A percentile compares a stretch with the other conserved stretches of the same genome.
These are phyloP conservation scores for Metarhizium rileyi DNA, from an alignment of 2,329 filamentous ascomycete genomes.

Conservation along the genomic window DNA sequence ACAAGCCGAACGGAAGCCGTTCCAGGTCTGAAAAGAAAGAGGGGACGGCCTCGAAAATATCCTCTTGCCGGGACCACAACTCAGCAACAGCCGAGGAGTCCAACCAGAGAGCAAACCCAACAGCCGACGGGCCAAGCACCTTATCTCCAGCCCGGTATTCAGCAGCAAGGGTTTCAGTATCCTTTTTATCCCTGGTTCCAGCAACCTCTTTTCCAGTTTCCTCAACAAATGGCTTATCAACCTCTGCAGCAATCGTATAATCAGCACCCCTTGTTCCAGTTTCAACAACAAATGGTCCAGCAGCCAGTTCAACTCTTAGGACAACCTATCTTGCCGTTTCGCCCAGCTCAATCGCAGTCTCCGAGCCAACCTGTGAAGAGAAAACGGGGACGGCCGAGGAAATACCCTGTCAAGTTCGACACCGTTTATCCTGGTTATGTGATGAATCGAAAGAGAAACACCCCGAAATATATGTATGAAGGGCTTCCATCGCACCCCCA, in stretches of 20 bases:
- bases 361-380: constrained; percentile 7
- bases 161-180: constrained; percentile 3
- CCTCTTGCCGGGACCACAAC: not conserved
- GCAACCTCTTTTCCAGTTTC: not conserved
- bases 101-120: not conserved
- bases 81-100: not conserved
- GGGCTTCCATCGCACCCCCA: not conserved
- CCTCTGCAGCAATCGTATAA: constrained; percentile 1
- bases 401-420: constrained; percentile 6
- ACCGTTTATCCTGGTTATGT: not conserved
- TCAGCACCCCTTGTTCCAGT: constrained; percentile 1
- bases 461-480: not conserved
- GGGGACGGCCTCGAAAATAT: constrained; percentile 7
- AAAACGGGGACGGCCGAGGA: constrained; percentile 15
- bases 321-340: not conserved
- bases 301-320: constrained; percentile 4
- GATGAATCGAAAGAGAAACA: not conserved
- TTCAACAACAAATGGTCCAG: not conserved
- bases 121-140: constrained; percentile 4
- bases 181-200: constrained; percentile 6
- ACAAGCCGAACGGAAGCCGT: not conserved
- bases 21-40: constrained; percentile 2
- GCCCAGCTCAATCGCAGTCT: not conserved
- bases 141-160: constrained; percentile 4
- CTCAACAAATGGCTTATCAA: constrained; percentile 2